Conservation (phyloP, 2,329 filamentous ascomycete genomes). For the Apiospora hydei region DNA sequence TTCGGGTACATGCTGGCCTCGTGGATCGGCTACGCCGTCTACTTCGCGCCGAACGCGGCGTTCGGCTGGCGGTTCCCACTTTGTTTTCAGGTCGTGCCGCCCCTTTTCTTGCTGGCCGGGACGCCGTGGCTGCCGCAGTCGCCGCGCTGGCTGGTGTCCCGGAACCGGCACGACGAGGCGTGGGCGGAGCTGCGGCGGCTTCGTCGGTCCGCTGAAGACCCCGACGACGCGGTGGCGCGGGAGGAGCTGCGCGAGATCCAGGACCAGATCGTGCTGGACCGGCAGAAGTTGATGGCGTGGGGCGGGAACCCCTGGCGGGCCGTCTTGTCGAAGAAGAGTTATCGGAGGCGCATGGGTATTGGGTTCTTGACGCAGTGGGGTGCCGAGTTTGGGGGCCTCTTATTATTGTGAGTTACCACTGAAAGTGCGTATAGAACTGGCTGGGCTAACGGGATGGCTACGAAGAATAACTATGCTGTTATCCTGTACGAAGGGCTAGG, state of each 20-base stretch:
- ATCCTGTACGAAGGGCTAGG: conserved; percentile 49
- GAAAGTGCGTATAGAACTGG: not conserved
- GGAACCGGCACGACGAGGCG: conserved; percentile 41
- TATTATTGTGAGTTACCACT: conserved; percentile 51
- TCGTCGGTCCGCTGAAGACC: conserved; percentile 33
- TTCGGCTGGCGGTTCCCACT: conserved; percentile 45
- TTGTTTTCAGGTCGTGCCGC: conserved; percentile 41
- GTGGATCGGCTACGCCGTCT: conserved; percentile 55
- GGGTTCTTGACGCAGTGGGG: conserved; percentile 61
- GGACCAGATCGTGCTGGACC: conserved; percentile 53
- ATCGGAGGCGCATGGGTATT: conserved; percentile 58
- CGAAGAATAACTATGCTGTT: conserved; percentile 51
- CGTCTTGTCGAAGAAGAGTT: conserved; percentile 54
- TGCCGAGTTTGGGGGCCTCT: conserved; percentile 59
- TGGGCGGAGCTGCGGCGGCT: conserved; percentile 40
- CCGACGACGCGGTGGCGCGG: conserved; percentile 26
- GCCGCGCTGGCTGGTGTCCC: conserved; percentile 46
- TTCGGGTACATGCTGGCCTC: conserved; percentile 48
- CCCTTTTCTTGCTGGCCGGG: conserved; percentile 37
- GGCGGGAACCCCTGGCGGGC: conserved; percentile 52
- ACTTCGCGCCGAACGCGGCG: conserved; percentile 36
- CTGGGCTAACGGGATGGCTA: not conserved
- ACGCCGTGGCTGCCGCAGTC: conserved; percentile 46
- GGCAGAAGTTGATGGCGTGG: conserved; percentile 47
- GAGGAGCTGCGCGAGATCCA: conserved; percentile 55